Base-by-base conservation (phyloP, 805 yeast species). In the Candida andamanensis region DNA sequence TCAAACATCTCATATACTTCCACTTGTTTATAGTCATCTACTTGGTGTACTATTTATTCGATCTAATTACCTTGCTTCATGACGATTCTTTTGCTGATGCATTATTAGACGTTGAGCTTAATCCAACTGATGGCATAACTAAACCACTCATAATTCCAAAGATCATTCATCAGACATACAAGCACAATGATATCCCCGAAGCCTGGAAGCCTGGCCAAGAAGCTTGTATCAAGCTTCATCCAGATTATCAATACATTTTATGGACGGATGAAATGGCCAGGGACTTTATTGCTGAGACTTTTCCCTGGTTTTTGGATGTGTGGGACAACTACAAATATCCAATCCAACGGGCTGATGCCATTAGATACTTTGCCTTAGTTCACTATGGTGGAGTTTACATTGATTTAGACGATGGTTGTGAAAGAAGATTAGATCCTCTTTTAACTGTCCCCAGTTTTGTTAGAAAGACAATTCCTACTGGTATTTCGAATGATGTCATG, bases 81-180 rank as follows among this genome's bases (percentile, higher is more conserved):
- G 94, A 84, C 55, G 85, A 80, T 52, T 64, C 86, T 0, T 71
- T 66, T 48, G 59, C 68, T 11, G 85, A 81, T 49, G 84, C 82
- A 1, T 60, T 85, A 15, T 51, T 74, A 11, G 76, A 76, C 30
- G 61, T 64, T 10, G 94, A 85, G 38, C 50, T 84, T 29, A 75
- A 78, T 43, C 80, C 80, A 2, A 58, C 65, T 5, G 61, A 57
- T 19, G 65, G 66, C n/a, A 50, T 61, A 14, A 59, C 56, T 13
- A 61, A 62, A 36, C 76, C 78, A 7, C 70, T 69, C 37, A 52
- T 81, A 23, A 85, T 87, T 28, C 97, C 97, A 23, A 84, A 82
- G 49, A 86, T 87, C 52, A 86, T 89, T 34, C 97, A 89, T 53
- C 97, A 89, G 56, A 89, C 96, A 10, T 89, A 89, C 58, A 87